phyloP scores from a whole-genome alignment of 1,284 basidiomycete genomes.

The Mycena sp. region DNA sequence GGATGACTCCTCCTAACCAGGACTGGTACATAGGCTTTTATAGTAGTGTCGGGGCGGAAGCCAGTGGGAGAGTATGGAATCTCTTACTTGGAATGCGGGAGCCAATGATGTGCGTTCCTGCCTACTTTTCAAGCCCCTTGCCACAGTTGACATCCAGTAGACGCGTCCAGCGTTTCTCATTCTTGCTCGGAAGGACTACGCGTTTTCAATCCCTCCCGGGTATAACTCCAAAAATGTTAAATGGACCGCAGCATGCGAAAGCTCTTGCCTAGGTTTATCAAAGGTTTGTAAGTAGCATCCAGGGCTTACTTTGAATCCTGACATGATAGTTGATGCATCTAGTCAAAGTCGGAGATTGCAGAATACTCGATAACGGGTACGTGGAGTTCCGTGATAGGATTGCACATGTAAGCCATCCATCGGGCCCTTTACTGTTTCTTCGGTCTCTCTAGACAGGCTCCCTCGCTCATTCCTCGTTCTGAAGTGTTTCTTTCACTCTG shows the following conservation, averaged over 20 bases:
- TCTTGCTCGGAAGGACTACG: conserved; percentile 24
- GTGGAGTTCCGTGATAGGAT: conserved; percentile 23
- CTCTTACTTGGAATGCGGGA: conserved; percentile 25
- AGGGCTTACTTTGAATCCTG: neutral
- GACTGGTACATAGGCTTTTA: conserved; percentile 15
- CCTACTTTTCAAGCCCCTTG: neutral
- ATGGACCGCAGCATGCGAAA: conserved; percentile 25
- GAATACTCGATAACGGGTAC: conserved; percentile 21
- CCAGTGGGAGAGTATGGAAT: conserved; percentile 22
- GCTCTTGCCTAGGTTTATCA: conserved; percentile 24
- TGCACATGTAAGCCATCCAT: conserved; percentile 2
- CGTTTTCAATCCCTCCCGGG: conserved; percentile 15
- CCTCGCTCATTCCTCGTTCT: too few relatives aligned
- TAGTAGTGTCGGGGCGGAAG: conserved; percentile 21
- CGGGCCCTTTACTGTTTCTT: neutral
- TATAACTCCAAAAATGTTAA: conserved; percentile 17
- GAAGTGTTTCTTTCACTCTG: too few relatives aligned
- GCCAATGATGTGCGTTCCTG: conserved; percentile 7
- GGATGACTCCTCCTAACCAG: neutral
- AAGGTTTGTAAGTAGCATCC: too few relatives aligned
- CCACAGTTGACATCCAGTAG: too few relatives aligned
- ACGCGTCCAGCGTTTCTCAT: conserved; percentile 24
- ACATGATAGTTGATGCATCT: neutral
- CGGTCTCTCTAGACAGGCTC: too few relatives aligned
- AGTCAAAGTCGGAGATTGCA: conserved; percentile 28